A percentile compares a stretch with the other conserved stretches of the same genome.
Evolutionary conservation across 208 protist species (phyloP).

Genomic region (Crithidia brevicula): DNA sequence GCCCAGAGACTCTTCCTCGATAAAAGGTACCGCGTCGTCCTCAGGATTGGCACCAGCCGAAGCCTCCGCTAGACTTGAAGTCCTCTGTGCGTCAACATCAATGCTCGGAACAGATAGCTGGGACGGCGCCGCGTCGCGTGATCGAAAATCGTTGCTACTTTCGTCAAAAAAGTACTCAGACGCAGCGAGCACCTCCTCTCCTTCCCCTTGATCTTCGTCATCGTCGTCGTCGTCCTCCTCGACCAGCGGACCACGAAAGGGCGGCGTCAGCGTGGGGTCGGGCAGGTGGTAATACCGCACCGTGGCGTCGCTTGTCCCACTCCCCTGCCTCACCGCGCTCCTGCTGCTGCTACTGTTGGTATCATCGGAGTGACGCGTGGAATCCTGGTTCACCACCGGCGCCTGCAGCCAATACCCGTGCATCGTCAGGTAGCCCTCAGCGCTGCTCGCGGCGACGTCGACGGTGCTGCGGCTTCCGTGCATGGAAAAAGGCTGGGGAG

Average conservation of each 20-base stretch:
- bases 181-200: background rate
- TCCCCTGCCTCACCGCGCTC: background rate
- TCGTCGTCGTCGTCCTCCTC: constrained; percentile 30
- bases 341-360: constrained; percentile 5
- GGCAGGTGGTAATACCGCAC: constrained; percentile 10
- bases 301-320: background rate
- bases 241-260: constrained; percentile 7
- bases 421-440: constrained; percentile 18
- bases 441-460: constrained; percentile 8
- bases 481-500: background rate
- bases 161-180: constrained; percentile 16
- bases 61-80: background rate
- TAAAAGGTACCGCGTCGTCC: constrained; percentile 4
- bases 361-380: constrained; percentile 2
- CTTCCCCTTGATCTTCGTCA: background rate
- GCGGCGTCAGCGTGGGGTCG: background rate
- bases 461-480: background rate
- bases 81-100: background rate
- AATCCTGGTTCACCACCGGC: constrained; percentile 12
- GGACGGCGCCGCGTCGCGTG: background rate
- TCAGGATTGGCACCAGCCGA: background rate
- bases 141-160: background rate
- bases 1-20: constrained; percentile 27
- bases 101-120: background rate
- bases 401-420: constrained; percentile 26